Base-by-base conservation (phyloP, 495 filamentous ascomycete genomes). In the Penicillium cinerascens region DNA sequence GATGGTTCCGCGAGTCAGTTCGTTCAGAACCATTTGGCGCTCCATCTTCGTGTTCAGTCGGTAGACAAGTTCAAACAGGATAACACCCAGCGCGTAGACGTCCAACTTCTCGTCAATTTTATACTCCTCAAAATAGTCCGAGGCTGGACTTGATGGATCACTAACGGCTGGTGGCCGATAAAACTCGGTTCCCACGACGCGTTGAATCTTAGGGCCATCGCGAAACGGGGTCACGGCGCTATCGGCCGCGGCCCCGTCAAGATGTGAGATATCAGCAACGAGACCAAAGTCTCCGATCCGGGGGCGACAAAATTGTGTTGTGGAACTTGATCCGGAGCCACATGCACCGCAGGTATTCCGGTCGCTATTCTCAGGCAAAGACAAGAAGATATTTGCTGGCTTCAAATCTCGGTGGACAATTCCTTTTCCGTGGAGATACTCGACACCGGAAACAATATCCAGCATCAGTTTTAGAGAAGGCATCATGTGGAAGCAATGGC, bases 401-500 rank as follows among this genome's bases (percentile, higher is more conserved):
- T 89, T 89, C 37, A 89, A 65, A 57, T 89, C 86, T 4, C 86
- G 73, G 59, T 89, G 86, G 2, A 82, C 81, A 52, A 89, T 82
- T 4, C 70, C 69, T 21, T 78, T 74, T 0, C 72, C 68, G 51
- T 89, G 86, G 10, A 88, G 67, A 58, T 88, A 86, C 42, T 82
- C 74, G 8, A 89, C 75, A 0, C 75, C 75, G 1, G 71, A 63
- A 36, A 76, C 58, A 25, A 78, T 76, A 7, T 69, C 69, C 3
- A 74, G 52, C 42, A 81, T 69, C 3, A 82, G 47, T 36, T 53
- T 68, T 13, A 77, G 43, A 0, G 78, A 75, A 1, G 77, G 68
- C 15, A 70, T 25, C 8, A 80, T 52, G 52, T 80, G 78, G 44
- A 74, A 80, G 35, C 78, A 82, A 54, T 82, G 78, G 15, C 69